Conservation (phyloP, 2,329 filamentous ascomycete species). For the Lasiodiplodia gonubiensis region DNA sequence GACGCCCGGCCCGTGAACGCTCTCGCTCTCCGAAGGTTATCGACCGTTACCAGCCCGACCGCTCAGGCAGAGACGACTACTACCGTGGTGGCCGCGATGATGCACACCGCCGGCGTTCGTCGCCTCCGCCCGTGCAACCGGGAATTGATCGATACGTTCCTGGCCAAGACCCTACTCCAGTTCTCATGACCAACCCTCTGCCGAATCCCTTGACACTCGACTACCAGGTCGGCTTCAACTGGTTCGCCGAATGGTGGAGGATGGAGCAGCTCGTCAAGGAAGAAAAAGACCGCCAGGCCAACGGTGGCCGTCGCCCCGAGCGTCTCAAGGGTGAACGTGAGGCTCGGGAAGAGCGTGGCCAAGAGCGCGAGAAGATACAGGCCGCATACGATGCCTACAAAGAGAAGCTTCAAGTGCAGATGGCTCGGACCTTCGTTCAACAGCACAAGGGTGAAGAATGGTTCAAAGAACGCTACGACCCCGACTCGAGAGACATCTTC, state of each 20-base stretch:
- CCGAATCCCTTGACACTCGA: constrained; percentile 74
- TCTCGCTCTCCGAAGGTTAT: constrained; percentile 74
- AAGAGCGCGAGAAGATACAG: constrained; percentile 80
- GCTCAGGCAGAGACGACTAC: constrained; percentile 70
- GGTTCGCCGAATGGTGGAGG: constrained; percentile 86
- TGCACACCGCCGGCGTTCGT: constrained; percentile 64
- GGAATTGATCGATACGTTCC: constrained; percentile 88
- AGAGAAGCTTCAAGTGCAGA: constrained; percentile 68
- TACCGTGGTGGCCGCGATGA: constrained; percentile 67
- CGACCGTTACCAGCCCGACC: constrained; percentile 78
- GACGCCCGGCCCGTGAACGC: constrained; percentile 53
- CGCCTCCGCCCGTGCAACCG: constrained; percentile 62
- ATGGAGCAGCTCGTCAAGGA: constrained; percentile 82
- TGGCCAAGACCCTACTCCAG: constrained; percentile 65
- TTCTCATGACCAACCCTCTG: constrained; percentile 67
- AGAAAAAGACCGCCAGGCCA: constrained; percentile 73
- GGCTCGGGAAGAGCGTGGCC: constrained; percentile 74
- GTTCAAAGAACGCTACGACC: constrained; percentile 94
- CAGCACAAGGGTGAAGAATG: constrained; percentile 96
- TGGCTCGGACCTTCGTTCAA: constrained; percentile 87
- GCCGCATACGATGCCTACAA: constrained; percentile 70
- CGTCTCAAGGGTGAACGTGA: constrained; percentile 69
- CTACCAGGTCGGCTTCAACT: constrained; percentile 84
- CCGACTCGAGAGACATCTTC: constrained; percentile 78
- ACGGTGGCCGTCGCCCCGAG: constrained; percentile 65